Evolutionary conservation across 169 alveolate genomes (phyloP).

Genomic region (Cryptosporidium ubiquitum): DNA sequence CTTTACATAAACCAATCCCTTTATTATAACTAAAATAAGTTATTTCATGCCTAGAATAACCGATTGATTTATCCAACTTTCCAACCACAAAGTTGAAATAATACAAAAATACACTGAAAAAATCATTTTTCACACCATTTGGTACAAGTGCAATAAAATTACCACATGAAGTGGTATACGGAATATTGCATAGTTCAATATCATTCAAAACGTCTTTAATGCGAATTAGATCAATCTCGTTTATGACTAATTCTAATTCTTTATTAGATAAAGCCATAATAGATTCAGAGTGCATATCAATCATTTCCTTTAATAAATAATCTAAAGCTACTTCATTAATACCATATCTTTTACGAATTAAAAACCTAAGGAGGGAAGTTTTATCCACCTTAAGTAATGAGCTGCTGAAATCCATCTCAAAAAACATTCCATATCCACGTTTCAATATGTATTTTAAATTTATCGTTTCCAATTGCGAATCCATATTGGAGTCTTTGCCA

Average conservation of each 20-base stretch:
- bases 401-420: not conserved
- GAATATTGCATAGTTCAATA: not conserved
- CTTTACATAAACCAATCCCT: not conserved
- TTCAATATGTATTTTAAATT: not conserved
- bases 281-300: not conserved
- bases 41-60: not conserved
- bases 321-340: not conserved
- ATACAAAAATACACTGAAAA: conserved; percentile 1
- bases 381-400: not conserved
- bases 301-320: not conserved
- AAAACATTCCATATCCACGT: not conserved
- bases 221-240: conserved; percentile 26
- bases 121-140: not conserved
- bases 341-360: not conserved
- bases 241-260: not conserved
- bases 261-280: not conserved
- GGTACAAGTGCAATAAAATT: conserved; percentile 1
- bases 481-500: not conserved
- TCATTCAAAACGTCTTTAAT: not conserved
- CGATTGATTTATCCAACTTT: not conserved
- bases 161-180: not conserved
- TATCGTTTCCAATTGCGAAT: not conserved
- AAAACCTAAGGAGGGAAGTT: not conserved
- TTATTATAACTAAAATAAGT: no score
- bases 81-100: not conserved